phyloP scores from a whole-genome alignment of 768 basidiomycete genomes.

The Imleria badia region DNA sequence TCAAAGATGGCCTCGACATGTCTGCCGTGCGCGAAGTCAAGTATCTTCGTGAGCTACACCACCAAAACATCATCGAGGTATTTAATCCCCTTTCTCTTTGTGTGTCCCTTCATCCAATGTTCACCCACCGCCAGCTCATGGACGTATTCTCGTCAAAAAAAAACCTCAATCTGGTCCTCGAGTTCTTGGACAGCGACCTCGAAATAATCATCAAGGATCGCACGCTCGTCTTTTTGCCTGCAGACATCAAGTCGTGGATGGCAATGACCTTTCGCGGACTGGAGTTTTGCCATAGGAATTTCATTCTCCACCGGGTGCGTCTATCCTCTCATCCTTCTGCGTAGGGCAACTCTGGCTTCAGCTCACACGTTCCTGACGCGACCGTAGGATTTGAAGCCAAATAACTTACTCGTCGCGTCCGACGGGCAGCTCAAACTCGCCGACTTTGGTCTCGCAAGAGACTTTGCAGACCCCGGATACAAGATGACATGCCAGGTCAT shows the following conservation, averaged over 20 bases:
- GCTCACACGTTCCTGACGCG: conserved; percentile 9
- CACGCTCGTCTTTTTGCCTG: conserved; percentile 86
- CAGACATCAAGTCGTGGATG: conserved; percentile 99
- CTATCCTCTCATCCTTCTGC: conserved; percentile 2
- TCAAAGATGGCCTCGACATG: conserved; percentile 99
- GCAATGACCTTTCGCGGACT: conserved; percentile 96
- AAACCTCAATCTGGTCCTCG: conserved; percentile 95
- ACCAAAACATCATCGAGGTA: conserved; percentile 94
- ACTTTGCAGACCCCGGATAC: conserved; percentile 91
- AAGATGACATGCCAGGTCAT: conserved; percentile 99
- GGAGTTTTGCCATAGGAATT: conserved; percentile 98
- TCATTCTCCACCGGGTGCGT: conserved; percentile 86
- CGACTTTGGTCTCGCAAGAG: conserved; percentile 97
- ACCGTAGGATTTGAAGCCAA: conserved; percentile 91
- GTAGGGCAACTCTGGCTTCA: conserved; percentile 13
- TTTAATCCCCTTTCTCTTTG: conserved; percentile 12
- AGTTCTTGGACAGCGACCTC: conserved; percentile 94
- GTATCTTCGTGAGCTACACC: conserved; percentile 89
- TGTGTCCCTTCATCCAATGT: neutral
- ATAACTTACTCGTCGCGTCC: conserved; percentile 92
- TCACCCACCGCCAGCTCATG: conserved; percentile 61
- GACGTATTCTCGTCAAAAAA: conserved; percentile 97
- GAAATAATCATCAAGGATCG: conserved; percentile 97
- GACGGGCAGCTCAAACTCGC: conserved; percentile 94
- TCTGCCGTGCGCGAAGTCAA: conserved; percentile 98